These are phyloP conservation scores for Penicillium sp. DNA, from an alignment of 2,329 filamentous ascomycete species.

Conservation along the genomic window DNA sequence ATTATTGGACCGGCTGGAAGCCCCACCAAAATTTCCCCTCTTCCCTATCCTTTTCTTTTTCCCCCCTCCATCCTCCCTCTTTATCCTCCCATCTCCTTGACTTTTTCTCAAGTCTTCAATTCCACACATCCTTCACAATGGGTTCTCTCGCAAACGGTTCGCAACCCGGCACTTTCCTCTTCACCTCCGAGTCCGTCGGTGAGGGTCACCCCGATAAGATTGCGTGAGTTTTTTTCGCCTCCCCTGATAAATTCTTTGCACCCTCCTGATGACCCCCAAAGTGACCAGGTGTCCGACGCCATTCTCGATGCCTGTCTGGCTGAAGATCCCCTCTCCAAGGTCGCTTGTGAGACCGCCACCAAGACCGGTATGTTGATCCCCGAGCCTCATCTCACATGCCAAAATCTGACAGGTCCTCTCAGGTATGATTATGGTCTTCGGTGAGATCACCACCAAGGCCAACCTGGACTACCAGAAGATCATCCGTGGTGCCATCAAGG, in stretches of 20 bases:
- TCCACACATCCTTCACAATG: constrained; percentile 53
- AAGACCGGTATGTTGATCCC: constrained; percentile 73
- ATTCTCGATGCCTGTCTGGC: constrained; percentile 96
- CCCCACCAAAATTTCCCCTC: constrained; percentile 26
- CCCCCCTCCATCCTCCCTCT: constrained; percentile 15
- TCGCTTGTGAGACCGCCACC: constrained; percentile 98
- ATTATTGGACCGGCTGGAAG: constrained; percentile 12
- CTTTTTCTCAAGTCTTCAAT: constrained; percentile 17
- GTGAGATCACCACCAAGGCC: constrained; percentile 97
- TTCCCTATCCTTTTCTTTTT: constrained; percentile 28
- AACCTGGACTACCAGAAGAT: constrained; percentile 96
- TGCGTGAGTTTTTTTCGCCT: constrained; percentile 53
- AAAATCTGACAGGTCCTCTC: constrained; percentile 14
- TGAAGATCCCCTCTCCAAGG: constrained; percentile 95
- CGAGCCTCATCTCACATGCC: constrained; percentile 4
- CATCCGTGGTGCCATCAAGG: constrained; percentile 91
- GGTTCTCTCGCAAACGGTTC: constrained; percentile 53
- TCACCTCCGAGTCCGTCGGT: constrained; percentile 87
- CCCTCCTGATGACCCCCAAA: constrained; percentile 29
- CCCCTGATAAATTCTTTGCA: constrained; percentile 3
- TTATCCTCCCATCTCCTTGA: constrained; percentile 26
- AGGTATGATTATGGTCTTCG: constrained; percentile 94
- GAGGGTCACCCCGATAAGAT: constrained; percentile 97
- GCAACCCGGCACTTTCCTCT: constrained; percentile 68
- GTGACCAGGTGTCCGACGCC: constrained; percentile 96